Evolutionary conservation across 2,329 filamentous ascomycete genomes (phyloP).

Genomic region (Neofusicoccum ribis): DNA sequence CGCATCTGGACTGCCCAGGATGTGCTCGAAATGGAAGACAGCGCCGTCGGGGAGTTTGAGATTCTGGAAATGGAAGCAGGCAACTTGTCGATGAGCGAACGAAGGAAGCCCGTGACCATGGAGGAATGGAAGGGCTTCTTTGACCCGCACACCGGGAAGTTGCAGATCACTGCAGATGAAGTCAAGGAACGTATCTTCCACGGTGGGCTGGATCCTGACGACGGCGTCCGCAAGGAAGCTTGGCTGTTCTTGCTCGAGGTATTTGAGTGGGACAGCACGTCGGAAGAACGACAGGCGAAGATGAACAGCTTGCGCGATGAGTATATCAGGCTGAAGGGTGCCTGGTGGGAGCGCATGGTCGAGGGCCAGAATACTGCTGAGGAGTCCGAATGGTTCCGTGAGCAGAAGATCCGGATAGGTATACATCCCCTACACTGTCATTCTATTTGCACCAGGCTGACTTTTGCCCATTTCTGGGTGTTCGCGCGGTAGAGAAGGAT

Average conservation of each 20-base stretch:
- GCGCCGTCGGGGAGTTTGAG: conserved; percentile 93
- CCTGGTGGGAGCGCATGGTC: conserved; percentile 93
- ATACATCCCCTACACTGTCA: conserved; percentile 42
- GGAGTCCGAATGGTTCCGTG: conserved; percentile 92
- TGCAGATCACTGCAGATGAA: conserved; percentile 82
- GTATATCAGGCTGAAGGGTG: conserved; percentile 88
- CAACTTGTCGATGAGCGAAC: conserved; percentile 72
- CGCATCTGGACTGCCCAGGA: conserved; percentile 92
- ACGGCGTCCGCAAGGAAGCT: conserved; percentile 91
- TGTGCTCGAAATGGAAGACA: conserved; percentile 90
- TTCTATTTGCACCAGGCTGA: conserved; percentile 36
- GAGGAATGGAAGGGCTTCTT: conserved; percentile 94
- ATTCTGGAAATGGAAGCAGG: conserved; percentile 78
- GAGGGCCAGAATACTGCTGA: conserved; percentile 79
- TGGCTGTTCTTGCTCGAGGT: conserved; percentile 94
- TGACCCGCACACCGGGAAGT: conserved; percentile 68
- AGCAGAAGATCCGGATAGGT: conserved; percentile 93
- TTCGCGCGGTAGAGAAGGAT: conserved; percentile 79
- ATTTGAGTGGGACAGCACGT: conserved; percentile 88
- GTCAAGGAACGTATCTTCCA: conserved; percentile 98
- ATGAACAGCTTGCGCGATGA: conserved; percentile 86
- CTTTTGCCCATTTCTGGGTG: conserved; percentile 56
- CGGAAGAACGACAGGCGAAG: conserved; percentile 79
- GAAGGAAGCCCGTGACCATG: conserved; percentile 73
- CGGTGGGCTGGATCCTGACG: conserved; percentile 82